Evolutionary conservation across 768 basidiomycete species (phyloP).

Genomic region (Lactifluus pinguis): DNA sequence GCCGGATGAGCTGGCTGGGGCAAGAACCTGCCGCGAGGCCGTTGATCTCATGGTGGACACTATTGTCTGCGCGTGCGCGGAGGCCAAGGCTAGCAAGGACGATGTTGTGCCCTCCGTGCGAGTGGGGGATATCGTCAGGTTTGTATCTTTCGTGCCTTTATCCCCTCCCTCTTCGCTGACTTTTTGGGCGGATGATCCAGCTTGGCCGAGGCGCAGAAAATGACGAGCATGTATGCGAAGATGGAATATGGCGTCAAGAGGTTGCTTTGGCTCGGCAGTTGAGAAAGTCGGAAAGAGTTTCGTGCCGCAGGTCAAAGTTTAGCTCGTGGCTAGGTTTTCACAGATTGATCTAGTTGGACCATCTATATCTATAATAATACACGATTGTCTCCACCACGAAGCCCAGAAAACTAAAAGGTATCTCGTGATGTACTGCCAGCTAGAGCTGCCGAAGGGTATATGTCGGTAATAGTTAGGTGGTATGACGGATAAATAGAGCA

Average conservation of each 20-base stretch:
- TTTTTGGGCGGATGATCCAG: conserved; percentile 30
- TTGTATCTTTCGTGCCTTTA: conserved; percentile 21
- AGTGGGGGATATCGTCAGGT: conserved; percentile 77
- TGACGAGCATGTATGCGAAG: conserved; percentile 82
- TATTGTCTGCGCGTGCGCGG: conserved; percentile 58
- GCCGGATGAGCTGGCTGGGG: conserved; percentile 52
- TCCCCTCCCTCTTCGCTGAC: not conserved
- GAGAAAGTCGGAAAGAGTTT: not conserved
- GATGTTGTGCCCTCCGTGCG: conserved; percentile 40
- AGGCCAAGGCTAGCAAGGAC: conserved; percentile 34
- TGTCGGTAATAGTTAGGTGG: not conserved
- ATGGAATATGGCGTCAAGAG: conserved; percentile 93
- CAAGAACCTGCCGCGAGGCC: conserved; percentile 65
- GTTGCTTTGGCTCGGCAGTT: conserved; percentile 79
- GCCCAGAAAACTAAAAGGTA: not conserved
- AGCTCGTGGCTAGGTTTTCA: not conserved
- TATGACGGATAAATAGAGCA: conserved; percentile 7
- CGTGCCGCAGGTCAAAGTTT: too few relatives aligned
- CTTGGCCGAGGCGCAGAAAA: conserved; percentile 70
- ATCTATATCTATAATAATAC: conserved; percentile 2
- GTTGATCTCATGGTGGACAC: conserved; percentile 66
- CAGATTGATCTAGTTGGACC: not conserved
- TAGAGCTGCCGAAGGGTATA: not conserved
- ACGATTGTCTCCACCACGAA: not conserved
- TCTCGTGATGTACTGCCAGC: not conserved